Evolutionary conservation across 78 protist species (phyloP).

Genomic region (Capsaspora owczarzaki): DNA sequence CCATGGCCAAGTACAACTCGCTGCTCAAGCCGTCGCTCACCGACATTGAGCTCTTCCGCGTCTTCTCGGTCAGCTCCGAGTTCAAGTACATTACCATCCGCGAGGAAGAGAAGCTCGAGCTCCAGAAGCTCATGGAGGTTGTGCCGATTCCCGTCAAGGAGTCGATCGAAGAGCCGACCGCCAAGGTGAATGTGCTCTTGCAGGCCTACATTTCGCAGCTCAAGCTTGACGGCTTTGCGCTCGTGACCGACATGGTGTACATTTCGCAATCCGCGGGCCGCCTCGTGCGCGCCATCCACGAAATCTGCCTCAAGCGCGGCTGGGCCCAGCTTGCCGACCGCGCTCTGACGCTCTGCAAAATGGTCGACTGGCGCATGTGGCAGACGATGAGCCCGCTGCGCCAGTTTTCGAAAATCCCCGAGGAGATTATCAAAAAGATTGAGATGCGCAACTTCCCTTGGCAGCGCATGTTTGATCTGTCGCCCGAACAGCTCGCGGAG

Average conservation of each 20-base stretch:
- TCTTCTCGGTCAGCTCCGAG: constrained; percentile 75
- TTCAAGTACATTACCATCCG: constrained; percentile 86
- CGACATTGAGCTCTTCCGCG: constrained; percentile 88
- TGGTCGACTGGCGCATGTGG: constrained; percentile 93
- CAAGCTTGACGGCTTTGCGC: constrained; percentile 89
- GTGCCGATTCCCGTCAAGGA: constrained; percentile 96
- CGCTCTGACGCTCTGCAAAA: constrained; percentile 72
- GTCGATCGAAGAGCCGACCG: constrained; percentile 52
- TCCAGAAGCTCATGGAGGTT: constrained; percentile 74
- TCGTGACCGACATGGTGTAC: constrained; percentile 95
- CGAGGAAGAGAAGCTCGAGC: constrained; percentile 91
- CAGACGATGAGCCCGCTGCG: constrained; percentile 88
- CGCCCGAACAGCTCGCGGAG: constrained; percentile 68
- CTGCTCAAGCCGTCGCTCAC: constrained; percentile 72
- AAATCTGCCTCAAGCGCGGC: constrained; percentile 79
- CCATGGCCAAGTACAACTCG: constrained; percentile 74
- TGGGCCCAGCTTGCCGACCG: constrained; percentile 87
- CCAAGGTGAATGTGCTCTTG: constrained; percentile 89
- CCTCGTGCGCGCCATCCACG: constrained; percentile 88
- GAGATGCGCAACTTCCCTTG: constrained; percentile 78
- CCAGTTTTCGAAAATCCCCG: constrained; percentile 77
- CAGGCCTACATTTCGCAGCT: constrained; percentile 94
- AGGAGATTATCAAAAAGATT: constrained; percentile 62
- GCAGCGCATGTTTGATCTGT: constrained; percentile 75
- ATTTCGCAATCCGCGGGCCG: constrained; percentile 94